Percentiles rank a stretch among this genome's conserved stretches.
phyloP scores from a whole-genome alignment of 2,329 filamentous ascomycete species.

The Penicillium sp. region DNA sequence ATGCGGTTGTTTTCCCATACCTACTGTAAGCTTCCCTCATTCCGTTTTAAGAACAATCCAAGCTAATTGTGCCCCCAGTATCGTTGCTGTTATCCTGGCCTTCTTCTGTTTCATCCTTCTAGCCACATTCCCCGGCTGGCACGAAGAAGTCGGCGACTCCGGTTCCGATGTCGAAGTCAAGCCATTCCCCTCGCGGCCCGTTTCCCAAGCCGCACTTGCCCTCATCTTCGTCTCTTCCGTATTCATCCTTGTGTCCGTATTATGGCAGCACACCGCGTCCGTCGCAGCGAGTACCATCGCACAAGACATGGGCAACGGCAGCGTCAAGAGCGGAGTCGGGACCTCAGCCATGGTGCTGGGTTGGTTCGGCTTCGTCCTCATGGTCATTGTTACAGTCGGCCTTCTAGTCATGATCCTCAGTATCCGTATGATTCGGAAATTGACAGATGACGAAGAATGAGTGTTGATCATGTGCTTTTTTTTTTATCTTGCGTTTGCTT shows the following conservation, averaged over 20 bases:
- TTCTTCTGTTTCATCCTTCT: conserved; percentile 94
- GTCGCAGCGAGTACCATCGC: conserved; percentile 93
- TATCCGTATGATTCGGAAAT: conserved; percentile 73
- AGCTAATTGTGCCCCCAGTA: conserved; percentile 54
- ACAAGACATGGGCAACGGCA: conserved; percentile 88
- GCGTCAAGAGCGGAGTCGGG: conserved; percentile 83
- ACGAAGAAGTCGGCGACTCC: conserved; percentile 79
- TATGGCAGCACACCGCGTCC: conserved; percentile 80
- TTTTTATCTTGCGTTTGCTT: conserved; percentile 11
- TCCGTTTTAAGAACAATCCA: neutral
- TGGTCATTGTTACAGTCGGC: conserved; percentile 95
- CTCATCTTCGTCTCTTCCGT: conserved; percentile 77
- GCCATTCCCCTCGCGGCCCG: conserved; percentile 87
- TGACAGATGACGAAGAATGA: conserved; percentile 48
- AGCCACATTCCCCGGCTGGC: conserved; percentile 96
- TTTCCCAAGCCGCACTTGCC: conserved; percentile 88
- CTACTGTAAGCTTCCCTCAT: conserved; percentile 66
- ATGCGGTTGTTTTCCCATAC: conserved; percentile 97
- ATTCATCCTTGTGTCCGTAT: conserved; percentile 65
- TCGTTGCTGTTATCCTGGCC: conserved; percentile 95
- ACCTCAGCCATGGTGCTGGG: conserved; percentile 94
- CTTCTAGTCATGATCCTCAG: conserved; percentile 95
- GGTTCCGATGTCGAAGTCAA: conserved; percentile 89
- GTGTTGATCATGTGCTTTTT: neutral
- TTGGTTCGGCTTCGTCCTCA: conserved; percentile 92